A percentile compares a stretch with the other conserved stretches of the same genome.
Conservation (phyloP, 768 basidiomycete genomes). For the Cubamyces sp. region DNA sequence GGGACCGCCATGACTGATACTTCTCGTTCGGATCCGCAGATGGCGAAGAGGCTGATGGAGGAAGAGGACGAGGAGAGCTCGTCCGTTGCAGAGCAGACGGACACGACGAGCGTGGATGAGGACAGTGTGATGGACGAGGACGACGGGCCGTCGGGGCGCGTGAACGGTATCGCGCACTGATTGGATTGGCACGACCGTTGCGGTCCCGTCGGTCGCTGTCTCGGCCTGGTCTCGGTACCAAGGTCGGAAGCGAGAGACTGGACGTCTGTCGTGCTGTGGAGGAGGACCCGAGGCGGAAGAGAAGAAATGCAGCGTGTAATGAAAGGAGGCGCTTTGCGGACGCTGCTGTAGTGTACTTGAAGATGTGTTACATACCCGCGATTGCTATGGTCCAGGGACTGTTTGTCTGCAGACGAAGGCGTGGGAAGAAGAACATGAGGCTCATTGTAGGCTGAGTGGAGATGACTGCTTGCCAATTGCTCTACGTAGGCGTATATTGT, state of each 20-base stretch:
- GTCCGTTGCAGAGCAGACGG: conserved; percentile 25
- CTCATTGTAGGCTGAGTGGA: too few species aligned
- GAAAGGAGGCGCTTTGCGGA: conserved; percentile 9
- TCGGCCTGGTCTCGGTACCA: neutral
- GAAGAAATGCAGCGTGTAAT: neutral
- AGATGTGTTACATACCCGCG: too few species aligned
- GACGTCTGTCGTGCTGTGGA: neutral
- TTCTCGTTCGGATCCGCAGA: conserved; percentile 44
- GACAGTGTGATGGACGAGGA: conserved; percentile 34
- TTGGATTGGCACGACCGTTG: neutral
- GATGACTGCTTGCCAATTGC: too few species aligned
- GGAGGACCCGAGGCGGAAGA: neutral
- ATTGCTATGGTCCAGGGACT: too few species aligned
- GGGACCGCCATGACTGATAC: conserved; percentile 1
- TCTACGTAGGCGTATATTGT: too few species aligned
- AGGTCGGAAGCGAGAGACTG: neutral
- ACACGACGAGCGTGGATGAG: conserved; percentile 25
- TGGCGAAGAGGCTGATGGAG: conserved; percentile 63
- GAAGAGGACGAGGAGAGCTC: conserved; percentile 41
- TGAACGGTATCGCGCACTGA: conserved; percentile 27
- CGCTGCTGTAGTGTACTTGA: too few species aligned
- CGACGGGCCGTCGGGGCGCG: conserved; percentile 23
- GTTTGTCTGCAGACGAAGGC: too few species aligned
- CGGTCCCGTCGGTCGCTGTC: neutral
- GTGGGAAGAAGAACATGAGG: too few species aligned